phyloP scores from a whole-genome alignment of 2,329 filamentous ascomycete species.

The Beauveria pseudobassiana region DNA sequence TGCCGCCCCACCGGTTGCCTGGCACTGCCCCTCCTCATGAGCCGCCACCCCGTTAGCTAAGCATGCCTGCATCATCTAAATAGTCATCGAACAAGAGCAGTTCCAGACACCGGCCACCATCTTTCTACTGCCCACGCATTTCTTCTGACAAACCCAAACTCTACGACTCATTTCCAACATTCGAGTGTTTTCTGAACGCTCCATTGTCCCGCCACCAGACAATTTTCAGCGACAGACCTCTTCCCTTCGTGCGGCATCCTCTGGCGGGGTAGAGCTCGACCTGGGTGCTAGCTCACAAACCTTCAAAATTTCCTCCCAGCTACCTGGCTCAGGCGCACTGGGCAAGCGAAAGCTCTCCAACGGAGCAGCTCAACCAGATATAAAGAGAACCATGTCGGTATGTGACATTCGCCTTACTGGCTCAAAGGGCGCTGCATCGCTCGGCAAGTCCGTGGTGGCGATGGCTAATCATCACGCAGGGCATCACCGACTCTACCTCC shows the following conservation, averaged over 20 bases:
- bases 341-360: constrained; percentile 61
- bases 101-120: not conserved
- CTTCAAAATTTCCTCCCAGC: constrained; percentile 28
- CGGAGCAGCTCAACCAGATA: constrained; percentile 49
- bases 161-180: not conserved
- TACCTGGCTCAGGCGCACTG: constrained; percentile 40
- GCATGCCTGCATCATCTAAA: not conserved
- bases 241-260: constrained; percentile 17
- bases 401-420: constrained; percentile 23
- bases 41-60: constrained; percentile 8
- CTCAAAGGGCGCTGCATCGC: not conserved
- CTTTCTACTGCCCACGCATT: not conserved
- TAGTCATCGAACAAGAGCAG: not conserved
- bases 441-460: not conserved
- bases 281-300: constrained; percentile 24
- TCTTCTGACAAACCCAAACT: not conserved
- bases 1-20: constrained; percentile 10
- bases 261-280: constrained; percentile 31
- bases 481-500: constrained; percentile 52
- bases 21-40: constrained; percentile 9
- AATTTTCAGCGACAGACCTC: not conserved
- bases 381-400: constrained; percentile 56
- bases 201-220: not conserved
- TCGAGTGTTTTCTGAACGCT: not conserved
- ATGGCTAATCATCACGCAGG: constrained; percentile 27